Base-by-base conservation (phyloP, 2,329 filamentous ascomycete genomes). In the Fusarium brachygibbosum region DNA sequence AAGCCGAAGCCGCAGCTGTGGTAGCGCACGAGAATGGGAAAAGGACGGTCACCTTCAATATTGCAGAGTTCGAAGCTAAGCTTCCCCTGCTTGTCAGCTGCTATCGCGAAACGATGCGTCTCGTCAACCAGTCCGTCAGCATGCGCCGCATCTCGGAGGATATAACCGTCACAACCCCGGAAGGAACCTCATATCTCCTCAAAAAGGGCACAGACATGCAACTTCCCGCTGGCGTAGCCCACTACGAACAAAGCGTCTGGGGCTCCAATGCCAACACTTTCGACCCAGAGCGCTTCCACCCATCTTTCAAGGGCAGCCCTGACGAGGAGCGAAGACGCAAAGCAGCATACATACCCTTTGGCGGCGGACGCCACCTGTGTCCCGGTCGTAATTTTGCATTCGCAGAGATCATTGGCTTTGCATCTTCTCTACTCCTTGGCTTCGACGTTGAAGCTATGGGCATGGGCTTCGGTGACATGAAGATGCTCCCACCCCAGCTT, bases 41-140 rank as follows among this genome's bases (percentile, higher is more conserved):
- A 17, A 44, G 23, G 14, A 66, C 32, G 0, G 68, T 64, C 3
- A 75, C 69, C 3, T 74, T 86, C n/a, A 75, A 83, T 17, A 77
- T 81, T 53, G 71, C 73, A 2, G 70, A 68, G 3, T 76, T 85
- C 12, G 78, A 80, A 32, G 71, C 78, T 2, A 59, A 74, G 8
- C 81, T 81, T 46, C 82, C 83, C 0, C 72, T 85, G 7, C 74
- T 87, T 9, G 74, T 82, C 16, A 81, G 82, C 44, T 78, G 78
- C 23, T 85, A 82, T 67, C 79, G 80, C 25, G 84, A 86, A 68
- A 79, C 78, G 0, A 74, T 85, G 56, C 82, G 84, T 10, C 57
- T 84, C 3, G 74, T 70, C 14, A 80, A 80, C 31, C 77, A 79
- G 6, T 74, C 78, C 8, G 72, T 79, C 16, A 79, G 79, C 14